Evolutionary conservation across 305 asterid species (phyloP), one percentile per base, ranked within the genome.

Genomic region (Ajuga reptans): DNA sequence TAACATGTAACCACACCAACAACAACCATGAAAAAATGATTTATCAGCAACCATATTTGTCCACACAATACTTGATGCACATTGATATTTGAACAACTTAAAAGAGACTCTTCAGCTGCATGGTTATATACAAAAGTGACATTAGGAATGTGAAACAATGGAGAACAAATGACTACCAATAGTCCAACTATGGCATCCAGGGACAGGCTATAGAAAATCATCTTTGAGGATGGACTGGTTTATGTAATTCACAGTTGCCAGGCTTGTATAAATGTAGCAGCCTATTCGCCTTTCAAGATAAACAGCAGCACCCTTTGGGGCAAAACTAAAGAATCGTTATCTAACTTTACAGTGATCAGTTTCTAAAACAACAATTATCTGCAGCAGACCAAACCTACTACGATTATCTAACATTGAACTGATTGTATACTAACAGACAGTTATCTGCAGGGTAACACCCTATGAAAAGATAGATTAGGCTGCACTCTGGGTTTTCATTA

Each of bases 271-370:
- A 49, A 41, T 42, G 9, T 5, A 59, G 43, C 45, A 59, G 42
- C 50, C 11, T 6, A 56, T 3, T 52, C 12, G 16, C 36, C 36
- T 53, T 55, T 24, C 71, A 47, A 29, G 61, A 43, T 6, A 62
- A 41, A n/a, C n/a, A n/a, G 9, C 37, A 37, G 21, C 69, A 9
- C 1, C 12, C 21, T 12, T 5, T 16, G 11, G 11, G 34, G 36
- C 18, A 66, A 29, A 75, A 68, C 16, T 8, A 60, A 15, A 68
- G 47, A 11, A 47, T n/a, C 18, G 46, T 53, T 27, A 74, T 54
- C 62, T 46, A 53, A 34, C 17, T 18, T 37, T 3, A 47, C 15
- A 68, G n/a, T 4, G 36, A 39, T 61, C 56, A 51, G 41, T 37
- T 34, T 73, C 41, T 59, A 59, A 15, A 10, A 15, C 11, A 37